phyloP scores from a whole-genome alignment of 192 early-diverging fungal species.

The Rhizophagus prolifer region DNA sequence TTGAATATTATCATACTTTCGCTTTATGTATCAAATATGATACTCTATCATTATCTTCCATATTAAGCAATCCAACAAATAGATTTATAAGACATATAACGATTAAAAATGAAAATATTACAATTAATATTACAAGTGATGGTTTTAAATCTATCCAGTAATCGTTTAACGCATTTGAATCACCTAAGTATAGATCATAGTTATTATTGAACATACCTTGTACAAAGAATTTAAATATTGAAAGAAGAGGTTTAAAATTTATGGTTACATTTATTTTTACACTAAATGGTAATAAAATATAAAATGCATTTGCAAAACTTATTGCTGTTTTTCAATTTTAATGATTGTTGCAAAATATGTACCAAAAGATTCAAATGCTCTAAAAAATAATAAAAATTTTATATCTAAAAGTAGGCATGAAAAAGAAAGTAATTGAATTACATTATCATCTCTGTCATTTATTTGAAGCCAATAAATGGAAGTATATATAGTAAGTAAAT shows the following conservation, averaged over 20 bases:
- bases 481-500: not conserved
- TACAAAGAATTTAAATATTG: not conserved
- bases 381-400: slow-evolving; percentile 5
- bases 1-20: not conserved
- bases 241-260: not conserved
- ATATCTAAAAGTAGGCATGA: not conserved
- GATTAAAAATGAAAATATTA: too few relatives aligned
- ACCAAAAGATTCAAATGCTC: slow-evolving; percentile 4
- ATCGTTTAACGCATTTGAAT: not conserved
- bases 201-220: not conserved
- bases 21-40: too few relatives aligned
- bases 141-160: too few relatives aligned
- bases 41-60: too few relatives aligned
- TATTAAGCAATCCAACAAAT: too few relatives aligned
- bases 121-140: too few relatives aligned
- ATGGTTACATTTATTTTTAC: not conserved
- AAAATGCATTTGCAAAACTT: not conserved
- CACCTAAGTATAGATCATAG: not conserved
- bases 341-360: not conserved
- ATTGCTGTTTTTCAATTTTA: not conserved
- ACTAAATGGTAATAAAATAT: not conserved
- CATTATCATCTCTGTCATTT: not conserved
- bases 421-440: not conserved
- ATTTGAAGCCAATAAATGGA: not conserved
- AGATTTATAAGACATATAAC: too few relatives aligned